Percentiles rank a stretch among this genome's conserved stretches.
Conservation (phyloP, 352 stramenopile species). For the Blastocystis hominis region DNA sequence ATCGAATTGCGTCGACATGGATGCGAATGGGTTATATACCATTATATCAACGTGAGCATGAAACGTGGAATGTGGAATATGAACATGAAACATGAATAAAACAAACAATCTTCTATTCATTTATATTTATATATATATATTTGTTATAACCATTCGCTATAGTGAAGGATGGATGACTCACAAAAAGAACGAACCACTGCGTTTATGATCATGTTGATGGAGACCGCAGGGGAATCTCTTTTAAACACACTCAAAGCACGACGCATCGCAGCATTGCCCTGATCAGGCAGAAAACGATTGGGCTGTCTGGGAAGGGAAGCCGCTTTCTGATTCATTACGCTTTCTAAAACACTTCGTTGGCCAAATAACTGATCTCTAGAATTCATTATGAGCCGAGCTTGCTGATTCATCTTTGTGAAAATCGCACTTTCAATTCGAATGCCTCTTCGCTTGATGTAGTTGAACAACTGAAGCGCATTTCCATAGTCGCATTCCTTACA, state of each 20-base stretch:
- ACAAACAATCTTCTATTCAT: too few species aligned
- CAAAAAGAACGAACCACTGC: background rate
- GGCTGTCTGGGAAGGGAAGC: background rate
- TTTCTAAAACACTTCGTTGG: background rate
- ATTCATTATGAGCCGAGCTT: background rate
- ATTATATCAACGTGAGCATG: background rate
- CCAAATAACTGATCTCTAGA: background rate
- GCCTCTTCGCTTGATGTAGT: background rate
- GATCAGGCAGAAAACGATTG: conserved; percentile 3
- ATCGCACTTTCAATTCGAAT: background rate
- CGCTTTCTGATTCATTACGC: background rate
- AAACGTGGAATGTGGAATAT: background rate
- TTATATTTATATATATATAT: background rate
- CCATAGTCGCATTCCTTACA: background rate
- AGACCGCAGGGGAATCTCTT: background rate
- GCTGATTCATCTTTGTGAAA: background rate
- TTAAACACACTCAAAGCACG: conserved; percentile 2
- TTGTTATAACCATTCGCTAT: conserved; percentile 31
- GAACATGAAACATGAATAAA: too few species aligned
- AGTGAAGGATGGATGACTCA: background rate
- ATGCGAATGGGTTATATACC: background rate
- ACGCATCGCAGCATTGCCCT: background rate
- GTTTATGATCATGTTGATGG: conserved; percentile 18
- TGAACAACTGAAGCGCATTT: background rate
- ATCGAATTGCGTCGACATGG: background rate